Conservation (phyloP, 768 basidiomycete genomes). For the Galerina marginata region DNA sequence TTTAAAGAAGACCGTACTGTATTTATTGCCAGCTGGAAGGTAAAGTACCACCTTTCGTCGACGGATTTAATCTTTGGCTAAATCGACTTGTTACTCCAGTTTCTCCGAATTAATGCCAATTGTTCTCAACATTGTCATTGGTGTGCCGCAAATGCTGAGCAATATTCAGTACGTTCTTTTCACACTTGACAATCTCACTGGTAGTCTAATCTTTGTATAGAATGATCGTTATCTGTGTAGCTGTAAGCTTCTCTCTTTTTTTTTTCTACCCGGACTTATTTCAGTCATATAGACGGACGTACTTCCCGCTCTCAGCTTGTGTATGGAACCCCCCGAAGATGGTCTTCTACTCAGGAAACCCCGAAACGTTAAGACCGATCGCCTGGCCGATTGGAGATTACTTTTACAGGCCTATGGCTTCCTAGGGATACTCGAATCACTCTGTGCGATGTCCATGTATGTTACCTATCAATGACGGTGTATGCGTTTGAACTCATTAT, state of each 20-base stretch:
- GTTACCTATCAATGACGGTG: constrained; percentile 4
- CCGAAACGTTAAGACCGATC: constrained; percentile 58
- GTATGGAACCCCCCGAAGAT: constrained; percentile 65
- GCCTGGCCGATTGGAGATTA: constrained; percentile 57
- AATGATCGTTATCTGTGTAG: constrained; percentile 58
- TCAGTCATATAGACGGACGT: constrained; percentile 53
- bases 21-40: constrained; percentile 54
- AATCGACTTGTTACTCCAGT: constrained; percentile 23
- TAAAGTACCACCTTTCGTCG: constrained; percentile 22
- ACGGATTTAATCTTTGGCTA: too few species aligned
- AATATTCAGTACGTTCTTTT: constrained; percentile 43
- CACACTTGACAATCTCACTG: not conserved
- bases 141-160: constrained; percentile 41
- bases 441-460: constrained; percentile 56
- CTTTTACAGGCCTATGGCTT: constrained; percentile 64
- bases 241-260: constrained; percentile 21
- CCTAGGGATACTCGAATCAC: constrained; percentile 51
- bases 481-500: constrained; percentile 15
- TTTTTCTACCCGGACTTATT: not conserved
- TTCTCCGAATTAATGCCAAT: constrained; percentile 71
- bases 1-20: constrained; percentile 60
- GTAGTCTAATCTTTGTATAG: constrained; percentile 9
- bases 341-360: constrained; percentile 62
- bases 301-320: constrained; percentile 56
- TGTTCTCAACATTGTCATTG: constrained; percentile 49